phyloP scores from a whole-genome alignment of 1,284 basidiomycete genomes.

The Vanrija pseudolonga region DNA sequence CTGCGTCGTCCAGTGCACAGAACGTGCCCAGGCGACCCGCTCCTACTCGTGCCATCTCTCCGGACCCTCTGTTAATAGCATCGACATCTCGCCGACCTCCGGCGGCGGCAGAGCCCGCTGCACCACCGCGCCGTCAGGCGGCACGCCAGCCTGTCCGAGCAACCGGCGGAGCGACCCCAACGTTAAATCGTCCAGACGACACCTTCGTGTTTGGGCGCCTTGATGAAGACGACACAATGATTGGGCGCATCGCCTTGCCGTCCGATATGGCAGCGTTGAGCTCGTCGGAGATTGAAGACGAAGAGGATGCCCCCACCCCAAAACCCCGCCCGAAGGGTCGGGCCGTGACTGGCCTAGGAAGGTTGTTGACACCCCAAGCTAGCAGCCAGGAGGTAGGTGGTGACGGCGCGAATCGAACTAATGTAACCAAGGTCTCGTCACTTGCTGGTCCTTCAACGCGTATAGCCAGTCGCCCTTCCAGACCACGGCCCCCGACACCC shows the following conservation, averaged over 20 bases:
- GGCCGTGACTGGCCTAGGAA: constrained; percentile 11
- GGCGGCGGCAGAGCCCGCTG: neutral
- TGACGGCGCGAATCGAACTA: too few relatives aligned
- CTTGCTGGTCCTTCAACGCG: too few relatives aligned
- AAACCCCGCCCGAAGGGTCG: neutral
- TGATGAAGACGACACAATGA: constrained; percentile 4
- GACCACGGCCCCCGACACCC: too few relatives aligned
- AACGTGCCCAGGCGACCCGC: too few relatives aligned
- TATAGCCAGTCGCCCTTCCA: too few relatives aligned
- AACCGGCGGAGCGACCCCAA: neutral
- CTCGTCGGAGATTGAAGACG: constrained; percentile 9
- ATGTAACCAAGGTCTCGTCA: too few relatives aligned
- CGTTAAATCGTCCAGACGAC: neutral
- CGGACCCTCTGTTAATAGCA: too few relatives aligned
- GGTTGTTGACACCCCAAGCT: constrained; percentile 32
- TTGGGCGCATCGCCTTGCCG: constrained; percentile 9
- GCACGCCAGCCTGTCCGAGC: neutral
- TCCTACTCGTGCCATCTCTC: too few relatives aligned
- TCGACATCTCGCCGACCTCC: too few relatives aligned
- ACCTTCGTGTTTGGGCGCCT: too few relatives aligned
- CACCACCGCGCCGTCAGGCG: neutral
- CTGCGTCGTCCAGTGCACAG: too few relatives aligned
- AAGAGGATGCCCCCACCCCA: neutral
- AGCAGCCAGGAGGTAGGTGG: constrained; percentile 27
- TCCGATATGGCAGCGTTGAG: constrained; percentile 8